Conservation (phyloP, 1,284 basidiomycete genomes). For the Heterobasidion parviporum region DNA sequence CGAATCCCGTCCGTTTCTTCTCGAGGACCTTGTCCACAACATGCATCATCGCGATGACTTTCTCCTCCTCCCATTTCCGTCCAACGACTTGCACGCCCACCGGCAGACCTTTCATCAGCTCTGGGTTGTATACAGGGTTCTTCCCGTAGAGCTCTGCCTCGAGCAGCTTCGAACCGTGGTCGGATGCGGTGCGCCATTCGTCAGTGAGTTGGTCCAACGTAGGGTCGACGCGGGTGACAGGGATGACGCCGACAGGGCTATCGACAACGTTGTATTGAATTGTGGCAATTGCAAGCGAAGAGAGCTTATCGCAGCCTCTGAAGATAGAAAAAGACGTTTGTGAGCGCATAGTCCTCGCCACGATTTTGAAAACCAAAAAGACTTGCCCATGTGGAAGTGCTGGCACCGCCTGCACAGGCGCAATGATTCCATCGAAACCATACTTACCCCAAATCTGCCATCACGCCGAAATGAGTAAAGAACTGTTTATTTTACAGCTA, state of each 20-base stretch:
- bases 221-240: constrained; percentile 73
- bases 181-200: constrained; percentile 43
- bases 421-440: constrained; percentile 69
- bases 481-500: background rate
- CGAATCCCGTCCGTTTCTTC: constrained; percentile 36
- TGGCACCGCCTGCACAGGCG: constrained; percentile 68
- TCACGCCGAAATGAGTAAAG: background rate
- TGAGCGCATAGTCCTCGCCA: no score
- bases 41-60: constrained; percentile 75
- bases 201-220: constrained; percentile 49
- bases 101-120: constrained; percentile 72
- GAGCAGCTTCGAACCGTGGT: constrained; percentile 43
- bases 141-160: constrained; percentile 49
- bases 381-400: constrained; percentile 54
- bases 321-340: background rate
- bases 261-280: constrained; percentile 72
- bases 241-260: constrained; percentile 67
- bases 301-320: background rate
- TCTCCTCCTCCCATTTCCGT: constrained; percentile 79
- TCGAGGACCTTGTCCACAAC: constrained; percentile 67
- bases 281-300: constrained; percentile 40
- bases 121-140: constrained; percentile 57
- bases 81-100: constrained; percentile 80
- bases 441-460: constrained; percentile 66
- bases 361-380: background rate